A percentile compares a stretch with the other conserved stretches of the same genome.
Conservation (phyloP, 73 alveolate genomes). For the Paramecium pentaurelia region DNA sequence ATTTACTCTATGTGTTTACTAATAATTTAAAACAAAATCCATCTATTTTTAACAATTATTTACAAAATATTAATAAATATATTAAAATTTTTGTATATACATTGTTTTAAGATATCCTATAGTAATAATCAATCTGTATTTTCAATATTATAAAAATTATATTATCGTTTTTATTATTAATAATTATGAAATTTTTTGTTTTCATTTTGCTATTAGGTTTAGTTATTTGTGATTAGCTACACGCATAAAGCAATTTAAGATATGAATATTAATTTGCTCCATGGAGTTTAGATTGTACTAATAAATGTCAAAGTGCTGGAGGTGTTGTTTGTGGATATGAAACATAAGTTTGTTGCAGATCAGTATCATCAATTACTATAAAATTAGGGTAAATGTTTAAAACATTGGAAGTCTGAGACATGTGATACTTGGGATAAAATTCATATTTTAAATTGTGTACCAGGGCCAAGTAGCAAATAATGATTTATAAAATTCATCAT, state of each 20-base stretch:
- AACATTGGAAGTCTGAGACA: neutral
- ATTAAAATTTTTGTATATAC: too few species aligned
- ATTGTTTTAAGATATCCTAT: too few species aligned
- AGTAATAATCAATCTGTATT: too few species aligned
- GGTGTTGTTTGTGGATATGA: slow-evolving; percentile 27
- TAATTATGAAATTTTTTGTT: neutral
- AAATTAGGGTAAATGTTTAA: slow-evolving; percentile 10
- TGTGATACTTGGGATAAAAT: neutral
- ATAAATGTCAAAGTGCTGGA: neutral
- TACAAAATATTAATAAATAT: too few species aligned
- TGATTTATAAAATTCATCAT: neutral
- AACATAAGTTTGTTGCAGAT: slow-evolving; percentile 19
- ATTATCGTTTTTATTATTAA: neutral
- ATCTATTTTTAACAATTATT: neutral
- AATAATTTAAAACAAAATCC: too few species aligned
- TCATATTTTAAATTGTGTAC: neutral
- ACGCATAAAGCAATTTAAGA: slow-evolving; percentile 34
- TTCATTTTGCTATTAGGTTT: neutral
- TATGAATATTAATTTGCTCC: slow-evolving; percentile 21
- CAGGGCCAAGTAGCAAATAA: slow-evolving; percentile 13
- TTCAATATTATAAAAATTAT: neutral
- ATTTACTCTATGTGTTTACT: neutral
- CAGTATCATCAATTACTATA: neutral
- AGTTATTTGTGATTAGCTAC: neutral
- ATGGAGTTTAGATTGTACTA: slow-evolving; percentile 42